Base-by-base conservation (phyloP, 495 filamentous ascomycete species). In the Pseudomonodictys pantanalensis region DNA sequence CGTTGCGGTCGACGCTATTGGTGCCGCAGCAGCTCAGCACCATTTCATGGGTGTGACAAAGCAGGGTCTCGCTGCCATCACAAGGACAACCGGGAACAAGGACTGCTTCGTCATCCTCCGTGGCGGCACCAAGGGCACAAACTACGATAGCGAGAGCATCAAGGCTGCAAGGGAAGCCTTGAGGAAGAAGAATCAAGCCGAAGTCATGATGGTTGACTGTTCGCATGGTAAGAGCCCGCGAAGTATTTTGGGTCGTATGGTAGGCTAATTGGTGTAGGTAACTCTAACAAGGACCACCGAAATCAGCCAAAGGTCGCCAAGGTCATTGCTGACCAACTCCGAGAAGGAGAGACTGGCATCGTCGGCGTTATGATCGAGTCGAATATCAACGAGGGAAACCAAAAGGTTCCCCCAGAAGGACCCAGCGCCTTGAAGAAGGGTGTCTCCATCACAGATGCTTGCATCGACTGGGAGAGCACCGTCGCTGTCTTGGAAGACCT, bases 41-140 rank as follows among this genome's bases (percentile, higher is more conserved):
- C 91, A 95, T 74, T 98, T 98, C 81, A 90, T 98, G 81, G 92
- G 92, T 73, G 95, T 98, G 39, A 98, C 95, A n/a, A 98, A 97
- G 79, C 91, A 96, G 73, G 93, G 93, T 29, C 79, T 97, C 55
- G 93, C 93, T 10, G 90, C 93, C 29, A 98, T 98, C 66, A 97
- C 92, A 32, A 83, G 89, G 66, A 98, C 93, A 2, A 81, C 77
- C 20, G 93, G 93, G 25, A 98, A 98, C 72, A 87, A 96, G 75
- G 89, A 98, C 69, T 92, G 95, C 60, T 98, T 98, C 68, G 90
- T 97, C 10, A 97, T 98, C 68, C 78, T 98, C 50, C 83, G 93
- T 48, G 93, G 93, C 50, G 93, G 93, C 25, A 89, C 82, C 62
- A 89, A 83, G 74, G 95, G 95, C n/a, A 91, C 93, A 18, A 98